Evolutionary conservation across 225 moss, liverwort and hornwort genomes (phyloP), one percentile per base, ranked within the genome.

Genomic region (Sphagnum contortum): DNA sequence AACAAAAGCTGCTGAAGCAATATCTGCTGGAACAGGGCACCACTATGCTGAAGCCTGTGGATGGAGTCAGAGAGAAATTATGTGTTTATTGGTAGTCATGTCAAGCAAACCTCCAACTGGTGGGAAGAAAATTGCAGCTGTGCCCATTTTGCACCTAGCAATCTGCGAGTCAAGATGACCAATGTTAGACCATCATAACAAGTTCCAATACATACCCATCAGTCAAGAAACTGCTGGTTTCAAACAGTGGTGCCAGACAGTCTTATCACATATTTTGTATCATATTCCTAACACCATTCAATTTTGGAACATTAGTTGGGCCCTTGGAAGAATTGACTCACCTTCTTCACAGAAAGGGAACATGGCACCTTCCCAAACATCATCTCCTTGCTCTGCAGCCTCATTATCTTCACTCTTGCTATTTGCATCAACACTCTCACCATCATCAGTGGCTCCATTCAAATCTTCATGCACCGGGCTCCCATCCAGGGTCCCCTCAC

Each of bases 301-400:
- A 29, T 29, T 29, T 29, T 29, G 29, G 29, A 29, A 29, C 29
- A 29, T 29, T 29, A 29, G 29, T 29, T 29, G 48, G 49, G 0
- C 4, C 48, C 45, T 29, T 62, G 3, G 10, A 47, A 10, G 29
- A n/a, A n/a, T 3, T 60, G 64, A 81, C 87, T 91, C 98, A 82
- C 89, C 94, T 76, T 29, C 29, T 29, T 93, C 93, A 72, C 89
- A 91, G 66, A 93, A 93, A 14, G 91, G 93, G 74, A 98, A 93
- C 91, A 98, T 84, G 9, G 90, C 83, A 62, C 93, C 98, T 79
- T 87, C 98, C 98, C 89, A 98, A 1, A 79, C 92, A 76, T 93
- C 96, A 46, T 89, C 91, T 60, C 74, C 85, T 62, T 78, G 82
- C 79, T 91, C 87, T 12, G 71, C 86, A 62, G 64, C 77, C 72